These are phyloP conservation scores for Lepiota venenata DNA, from an alignment of 768 basidiomycete genomes.

Conservation along the genomic window DNA sequence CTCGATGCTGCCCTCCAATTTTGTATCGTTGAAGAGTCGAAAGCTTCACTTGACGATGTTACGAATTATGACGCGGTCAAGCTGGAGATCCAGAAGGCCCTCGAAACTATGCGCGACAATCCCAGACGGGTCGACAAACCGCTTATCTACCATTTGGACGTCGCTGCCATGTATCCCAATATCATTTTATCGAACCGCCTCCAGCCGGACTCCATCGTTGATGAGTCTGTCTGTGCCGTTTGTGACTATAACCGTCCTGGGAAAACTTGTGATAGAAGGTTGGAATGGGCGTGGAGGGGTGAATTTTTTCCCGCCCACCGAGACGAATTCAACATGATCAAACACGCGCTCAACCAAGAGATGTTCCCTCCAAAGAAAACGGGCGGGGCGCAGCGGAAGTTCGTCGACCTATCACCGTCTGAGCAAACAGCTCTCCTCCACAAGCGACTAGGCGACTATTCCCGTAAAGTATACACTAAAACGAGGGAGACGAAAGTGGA, in stretches of 20 bases:
- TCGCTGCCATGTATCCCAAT: constrained; percentile 99
- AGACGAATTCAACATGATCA: constrained; percentile 99
- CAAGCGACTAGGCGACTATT: constrained; percentile 98
- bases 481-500: constrained; percentile 97
- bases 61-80: constrained; percentile 96
- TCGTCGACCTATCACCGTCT: constrained; percentile 73
- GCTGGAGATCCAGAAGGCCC: constrained; percentile 63
- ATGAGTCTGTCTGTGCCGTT: constrained; percentile 94
- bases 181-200: constrained; percentile 99
- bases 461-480: constrained; percentile 97
- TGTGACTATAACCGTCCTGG: constrained; percentile 98
- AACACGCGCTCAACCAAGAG: constrained; percentile 94
- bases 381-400: constrained; percentile 71
- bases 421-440: constrained; percentile 93
- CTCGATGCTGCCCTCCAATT: constrained; percentile 91
- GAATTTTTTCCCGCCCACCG: constrained; percentile 97
- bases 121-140: constrained; percentile 89
- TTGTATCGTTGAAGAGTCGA: constrained; percentile 83
- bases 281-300: constrained; percentile 99
- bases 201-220: constrained; percentile 97
- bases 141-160: constrained; percentile 97
- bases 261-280: constrained; percentile 88
- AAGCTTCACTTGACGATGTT: constrained; percentile 74
- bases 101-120: constrained; percentile 89
- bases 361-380: constrained; percentile 80